Conservation (phyloP, 2,329 filamentous ascomycete species). For the Aspergillus ustus region DNA sequence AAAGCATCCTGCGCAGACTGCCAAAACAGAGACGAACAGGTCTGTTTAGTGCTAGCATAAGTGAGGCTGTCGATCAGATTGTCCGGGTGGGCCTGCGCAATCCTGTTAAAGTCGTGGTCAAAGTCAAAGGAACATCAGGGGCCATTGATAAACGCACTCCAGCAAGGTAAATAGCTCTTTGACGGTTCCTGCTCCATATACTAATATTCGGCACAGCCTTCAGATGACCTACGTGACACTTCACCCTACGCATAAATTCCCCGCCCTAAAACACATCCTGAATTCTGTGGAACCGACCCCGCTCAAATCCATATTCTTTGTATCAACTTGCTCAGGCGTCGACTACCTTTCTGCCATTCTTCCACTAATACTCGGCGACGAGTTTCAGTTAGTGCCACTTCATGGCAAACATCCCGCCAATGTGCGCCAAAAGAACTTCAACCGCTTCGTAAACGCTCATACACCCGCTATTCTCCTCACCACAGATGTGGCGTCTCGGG, state of each 20-base stretch:
- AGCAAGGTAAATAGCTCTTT: conserved; percentile 57
- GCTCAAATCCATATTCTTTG: conserved; percentile 85
- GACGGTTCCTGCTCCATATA: background rate
- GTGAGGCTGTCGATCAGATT: conserved; percentile 90
- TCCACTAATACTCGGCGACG: conserved; percentile 69
- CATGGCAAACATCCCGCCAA: conserved; percentile 92
- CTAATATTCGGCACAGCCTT: conserved; percentile 56
- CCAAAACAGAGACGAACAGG: conserved; percentile 94
- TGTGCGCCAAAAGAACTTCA: conserved; percentile 86
- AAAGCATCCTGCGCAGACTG: conserved; percentile 79
- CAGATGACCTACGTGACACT: conserved; percentile 84
- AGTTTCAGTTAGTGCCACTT: conserved; percentile 75
- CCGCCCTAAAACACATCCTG: conserved; percentile 72
- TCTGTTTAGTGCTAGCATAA: conserved; percentile 93
- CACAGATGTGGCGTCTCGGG: conserved; percentile 88
- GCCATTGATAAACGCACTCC: conserved; percentile 86
- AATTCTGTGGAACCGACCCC: conserved; percentile 72
- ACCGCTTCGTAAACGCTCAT: conserved; percentile 74
- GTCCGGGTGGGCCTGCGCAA: conserved; percentile 91
- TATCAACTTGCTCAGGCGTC: conserved; percentile 91
- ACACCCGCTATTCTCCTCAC: conserved; percentile 83
- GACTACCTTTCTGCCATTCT: conserved; percentile 90
- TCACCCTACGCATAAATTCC: conserved; percentile 78
- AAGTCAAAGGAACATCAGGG: conserved; percentile 77
- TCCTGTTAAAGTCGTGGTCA: conserved; percentile 91